Evolutionary conservation across 345 rosid species (phyloP).

Genomic region (Lepidium didymum): DNA sequence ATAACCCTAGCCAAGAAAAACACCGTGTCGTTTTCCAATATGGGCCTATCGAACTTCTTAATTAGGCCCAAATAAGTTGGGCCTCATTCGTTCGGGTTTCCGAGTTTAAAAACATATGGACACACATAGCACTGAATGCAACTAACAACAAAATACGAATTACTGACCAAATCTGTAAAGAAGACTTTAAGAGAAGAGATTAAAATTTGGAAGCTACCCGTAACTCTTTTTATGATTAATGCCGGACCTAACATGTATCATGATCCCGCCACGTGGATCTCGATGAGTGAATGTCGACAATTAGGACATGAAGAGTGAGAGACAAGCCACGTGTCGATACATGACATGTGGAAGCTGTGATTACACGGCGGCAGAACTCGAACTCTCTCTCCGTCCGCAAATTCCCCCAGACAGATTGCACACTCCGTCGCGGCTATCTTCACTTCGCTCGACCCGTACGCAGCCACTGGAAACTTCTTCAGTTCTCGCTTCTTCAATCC

Average conservation of each 20-base stretch:
- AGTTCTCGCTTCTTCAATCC: conserved; percentile 52
- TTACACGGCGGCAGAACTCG: conserved; percentile 54
- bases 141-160: too few relatives aligned
- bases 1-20: not conserved
- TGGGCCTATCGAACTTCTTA: not conserved
- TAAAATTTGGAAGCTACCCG: too few relatives aligned
- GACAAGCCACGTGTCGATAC: conserved; percentile 55
- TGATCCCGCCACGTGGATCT: conserved; percentile 7
- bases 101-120: not conserved
- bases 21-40: not conserved
- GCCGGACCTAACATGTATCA: not conserved
- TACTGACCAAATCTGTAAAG: too few relatives aligned
- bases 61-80: not conserved
- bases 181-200: too few relatives aligned
- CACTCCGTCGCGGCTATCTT: conserved; percentile 40
- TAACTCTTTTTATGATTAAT: not conserved
- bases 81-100: not conserved
- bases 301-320: conserved; percentile 62
- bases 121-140: too few relatives aligned
- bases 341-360: conserved; percentile 49
- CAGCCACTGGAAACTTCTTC: conserved; percentile 53
- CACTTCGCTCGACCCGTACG: conserved; percentile 30
- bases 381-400: conserved; percentile 40
- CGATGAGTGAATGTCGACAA: conserved; percentile 38
- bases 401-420: conserved; percentile 54